Evolutionary conservation across 257 asterid species (phyloP).

Genomic region (Solanum bulbocastanum): DNA sequence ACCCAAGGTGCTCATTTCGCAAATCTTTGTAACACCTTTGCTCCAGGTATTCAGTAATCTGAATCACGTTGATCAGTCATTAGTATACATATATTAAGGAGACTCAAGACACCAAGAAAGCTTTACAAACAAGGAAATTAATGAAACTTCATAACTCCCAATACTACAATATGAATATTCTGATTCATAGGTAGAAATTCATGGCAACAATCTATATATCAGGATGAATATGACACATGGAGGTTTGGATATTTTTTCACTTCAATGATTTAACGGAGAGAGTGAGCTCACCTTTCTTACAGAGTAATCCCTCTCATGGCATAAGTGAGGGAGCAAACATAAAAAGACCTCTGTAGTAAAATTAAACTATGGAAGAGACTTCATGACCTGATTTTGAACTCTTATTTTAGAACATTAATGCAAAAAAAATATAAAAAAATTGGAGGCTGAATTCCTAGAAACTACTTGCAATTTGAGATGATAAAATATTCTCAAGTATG

Average conservation of each 20-base stretch:
- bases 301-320: background rate
- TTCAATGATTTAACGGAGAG: background rate
- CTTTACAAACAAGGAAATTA: background rate
- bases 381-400: background rate
- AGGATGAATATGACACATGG: background rate
- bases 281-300: background rate
- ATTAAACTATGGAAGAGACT: background rate
- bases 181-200: background rate
- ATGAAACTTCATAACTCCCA: background rate
- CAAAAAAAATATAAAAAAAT: background rate
- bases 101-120: background rate
- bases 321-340: background rate
- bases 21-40: constrained; percentile 38
- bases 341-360: background rate
- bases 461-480: background rate
- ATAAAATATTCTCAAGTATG: background rate
- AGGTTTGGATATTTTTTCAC: background rate
- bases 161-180: background rate
- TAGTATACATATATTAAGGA: background rate
- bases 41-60: constrained; percentile 42
- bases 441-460: background rate
- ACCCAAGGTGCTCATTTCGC: constrained; percentile 34
- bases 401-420: background rate
- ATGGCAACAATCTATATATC: background rate
- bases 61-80: background rate